Evolutionary conservation across 2,329 filamentous ascomycete species (phyloP).

Genomic region (Aspergillus vadensis): DNA sequence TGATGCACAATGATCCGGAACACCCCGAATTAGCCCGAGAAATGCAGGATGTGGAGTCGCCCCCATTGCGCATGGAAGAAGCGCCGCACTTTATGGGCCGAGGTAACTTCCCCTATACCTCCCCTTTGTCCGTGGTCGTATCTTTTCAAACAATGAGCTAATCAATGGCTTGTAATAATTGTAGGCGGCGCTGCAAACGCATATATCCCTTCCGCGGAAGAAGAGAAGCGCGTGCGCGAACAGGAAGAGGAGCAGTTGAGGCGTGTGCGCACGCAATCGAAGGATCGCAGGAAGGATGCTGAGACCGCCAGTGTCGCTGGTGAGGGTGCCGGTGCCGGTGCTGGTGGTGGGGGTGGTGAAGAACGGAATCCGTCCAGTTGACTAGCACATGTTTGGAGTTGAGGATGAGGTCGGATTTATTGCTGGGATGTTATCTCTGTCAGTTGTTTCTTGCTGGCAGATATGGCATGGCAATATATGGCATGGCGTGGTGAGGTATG

Average conservation of each 20-base stretch:
- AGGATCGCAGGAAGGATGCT: slow-evolving; percentile 19
- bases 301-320: slow-evolving; percentile 16
- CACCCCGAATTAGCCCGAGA: slow-evolving; percentile 69
- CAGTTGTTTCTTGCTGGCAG: neutral
- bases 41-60: slow-evolving; percentile 77
- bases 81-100: slow-evolving; percentile 45
- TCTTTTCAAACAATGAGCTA: neutral
- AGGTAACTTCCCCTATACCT: slow-evolving; percentile 32
- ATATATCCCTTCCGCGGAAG: slow-evolving; percentile 29
- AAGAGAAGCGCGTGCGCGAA: slow-evolving; percentile 32
- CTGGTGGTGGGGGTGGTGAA: neutral
- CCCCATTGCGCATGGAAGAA: slow-evolving; percentile 41
- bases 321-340: neutral
- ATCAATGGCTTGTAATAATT: slow-evolving; percentile 1
- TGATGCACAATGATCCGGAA: slow-evolving; percentile 73
- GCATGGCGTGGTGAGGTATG: neutral
- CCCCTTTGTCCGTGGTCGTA: neutral
- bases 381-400: slow-evolving; percentile 12
- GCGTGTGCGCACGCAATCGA: slow-evolving; percentile 30
- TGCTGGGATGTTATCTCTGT: neutral
- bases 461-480: neutral
- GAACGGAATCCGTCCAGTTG: slow-evolving; percentile 13
- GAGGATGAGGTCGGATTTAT: neutral
- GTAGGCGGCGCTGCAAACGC: slow-evolving; percentile 42
- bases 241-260: slow-evolving; percentile 38